Percentiles rank a stretch among this genome's conserved stretches.
phyloP scores from a whole-genome alignment of 176 grass and related monocot species.

The Miscanthus lutarioriparius region DNA sequence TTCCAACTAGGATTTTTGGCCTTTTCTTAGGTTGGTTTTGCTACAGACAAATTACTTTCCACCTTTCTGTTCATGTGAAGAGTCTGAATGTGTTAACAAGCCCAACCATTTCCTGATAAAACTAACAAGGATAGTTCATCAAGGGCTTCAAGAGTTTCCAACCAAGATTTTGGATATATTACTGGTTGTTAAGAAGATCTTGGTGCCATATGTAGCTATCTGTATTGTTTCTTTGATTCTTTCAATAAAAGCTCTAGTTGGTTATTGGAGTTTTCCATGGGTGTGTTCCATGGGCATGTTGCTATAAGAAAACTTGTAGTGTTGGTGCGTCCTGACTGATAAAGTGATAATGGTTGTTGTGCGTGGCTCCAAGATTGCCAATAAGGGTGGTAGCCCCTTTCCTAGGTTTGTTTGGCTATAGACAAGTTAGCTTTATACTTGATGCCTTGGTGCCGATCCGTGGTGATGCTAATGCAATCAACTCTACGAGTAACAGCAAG shows the following conservation, averaged over 20 bases:
- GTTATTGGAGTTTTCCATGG: constrained; percentile 12
- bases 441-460: background rate
- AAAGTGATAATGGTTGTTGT: background rate
- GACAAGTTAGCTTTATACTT: background rate
- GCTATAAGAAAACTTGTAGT: background rate
- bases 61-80: background rate
- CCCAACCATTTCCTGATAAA: background rate
- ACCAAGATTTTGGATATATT: background rate
- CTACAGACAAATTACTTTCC: constrained; percentile 4
- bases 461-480: background rate
- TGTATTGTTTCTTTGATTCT: background rate
- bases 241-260: background rate
- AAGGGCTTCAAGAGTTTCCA: background rate
- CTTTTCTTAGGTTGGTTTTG: background rate
- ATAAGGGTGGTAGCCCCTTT: background rate
- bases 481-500: too few species aligned
- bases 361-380: background rate
- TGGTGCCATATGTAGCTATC: background rate
- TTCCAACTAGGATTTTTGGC: too few species aligned
- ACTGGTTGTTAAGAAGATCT: background rate
- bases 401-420: background rate
- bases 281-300: background rate
- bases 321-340: background rate
- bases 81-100: background rate
- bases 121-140: too few species aligned